Evolutionary conservation across 805 yeast species (phyloP).

Genomic region (Candida taoyuanica): DNA sequence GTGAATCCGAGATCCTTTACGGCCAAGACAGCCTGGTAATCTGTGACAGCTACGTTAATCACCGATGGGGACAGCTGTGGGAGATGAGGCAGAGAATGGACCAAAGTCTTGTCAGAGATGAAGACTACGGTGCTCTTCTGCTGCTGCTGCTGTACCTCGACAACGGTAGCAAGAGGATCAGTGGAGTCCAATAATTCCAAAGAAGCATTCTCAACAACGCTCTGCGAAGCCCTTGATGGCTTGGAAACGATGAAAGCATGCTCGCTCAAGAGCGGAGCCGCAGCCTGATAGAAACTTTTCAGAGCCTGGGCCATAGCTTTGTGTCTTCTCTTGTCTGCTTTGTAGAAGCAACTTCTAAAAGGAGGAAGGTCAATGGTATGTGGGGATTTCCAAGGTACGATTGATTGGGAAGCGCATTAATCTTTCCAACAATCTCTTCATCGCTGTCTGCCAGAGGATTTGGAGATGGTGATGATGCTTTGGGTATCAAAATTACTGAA

Average conservation of each 20-base stretch:
- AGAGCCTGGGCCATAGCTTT: constrained; percentile 4
- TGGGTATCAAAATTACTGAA: constrained; percentile 10
- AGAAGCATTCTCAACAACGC: constrained; percentile 3
- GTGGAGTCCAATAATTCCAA: constrained; percentile 16
- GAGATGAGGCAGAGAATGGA: constrained; percentile 59
- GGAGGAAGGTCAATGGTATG: too few relatives aligned
- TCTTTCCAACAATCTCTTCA: too few relatives aligned
- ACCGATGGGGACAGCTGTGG: constrained; percentile 43
- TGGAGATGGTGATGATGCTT: not conserved
- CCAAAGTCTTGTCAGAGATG: constrained; percentile 48
- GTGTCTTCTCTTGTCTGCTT: not conserved
- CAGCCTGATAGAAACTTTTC: constrained; percentile 7
- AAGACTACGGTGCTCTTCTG: too few relatives aligned
- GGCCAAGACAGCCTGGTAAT: constrained; percentile 66
- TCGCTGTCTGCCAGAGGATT: not conserved
- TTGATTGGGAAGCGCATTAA: too few relatives aligned
- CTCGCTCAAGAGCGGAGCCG: constrained; percentile 1
- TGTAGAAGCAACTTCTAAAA: too few relatives aligned
- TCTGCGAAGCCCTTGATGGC: constrained; percentile 6
- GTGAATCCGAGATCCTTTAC: constrained; percentile 65
- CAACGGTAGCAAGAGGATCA: constrained; percentile 14
- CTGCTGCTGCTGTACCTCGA: constrained; percentile 11
- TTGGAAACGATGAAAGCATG: constrained; percentile 11
- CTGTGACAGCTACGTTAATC: constrained; percentile 61
- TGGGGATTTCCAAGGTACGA: too few relatives aligned